Evolutionary conservation across 306 rosid genomes (phyloP), one percentile per base, ranked within the genome.

Genomic region (Lupinus albus): DNA sequence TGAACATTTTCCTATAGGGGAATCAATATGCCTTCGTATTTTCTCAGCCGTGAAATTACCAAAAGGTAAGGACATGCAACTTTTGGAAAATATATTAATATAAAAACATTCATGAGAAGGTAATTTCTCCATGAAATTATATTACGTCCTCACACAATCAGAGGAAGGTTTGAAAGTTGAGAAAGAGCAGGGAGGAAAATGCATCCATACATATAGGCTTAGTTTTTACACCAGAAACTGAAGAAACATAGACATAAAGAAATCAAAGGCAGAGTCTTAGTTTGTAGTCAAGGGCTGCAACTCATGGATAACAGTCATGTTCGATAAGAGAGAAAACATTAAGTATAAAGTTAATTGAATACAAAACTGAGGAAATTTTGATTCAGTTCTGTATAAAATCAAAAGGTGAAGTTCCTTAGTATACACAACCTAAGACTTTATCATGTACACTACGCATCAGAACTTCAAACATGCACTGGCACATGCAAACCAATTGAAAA

Each of bases 241-340:
- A 47, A 47, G 17, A n/a, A 30, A 46, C n/a, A n/a, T n/a, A 64
- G 13, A 25, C 46, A 14, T 5, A 30, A 8, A 32, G 38, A 45
- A 63, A 49, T 18, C 48, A 50, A 6, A 6, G 8, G 17, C 47
- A 10, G 15, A 16, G 47, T 32, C 42, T 48, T 48, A 44, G 51
- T 59, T 35, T 60, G 16, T 71, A 46, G 52, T 39, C 51, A 25
- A 4, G 28, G 28, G 1, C 28, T 25, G 44, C 12, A 4, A 28
- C 33, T 21, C 41, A 38, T 25, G 15, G 30, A 36, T 71, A 3
- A 32, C 21, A 51, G 55, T 28, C 41, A 39, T 61, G 63, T 44
- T 11, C 28, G 21, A 71, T 61, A 71, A 61, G 28, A 28, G n/a
- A 32, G 28, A 71, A 60, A 61, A 20, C 28, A 14, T 36, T 25